Conservation (phyloP, 2,329 filamentous ascomycete genomes). For the Phoma sp. region DNA sequence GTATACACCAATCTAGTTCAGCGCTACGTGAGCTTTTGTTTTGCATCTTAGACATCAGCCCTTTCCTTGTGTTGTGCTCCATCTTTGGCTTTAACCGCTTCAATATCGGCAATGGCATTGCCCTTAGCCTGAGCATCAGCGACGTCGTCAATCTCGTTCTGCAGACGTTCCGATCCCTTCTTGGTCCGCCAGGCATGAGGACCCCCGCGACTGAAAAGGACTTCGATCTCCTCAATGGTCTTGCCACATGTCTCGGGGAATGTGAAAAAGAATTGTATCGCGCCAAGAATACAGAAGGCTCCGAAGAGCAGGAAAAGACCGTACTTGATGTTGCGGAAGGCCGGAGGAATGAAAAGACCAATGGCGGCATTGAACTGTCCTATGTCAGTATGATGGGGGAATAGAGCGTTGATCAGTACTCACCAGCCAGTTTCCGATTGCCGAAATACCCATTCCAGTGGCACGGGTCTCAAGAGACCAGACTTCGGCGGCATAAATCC, state of each 20-base stretch:
- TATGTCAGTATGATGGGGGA: conserved; percentile 25
- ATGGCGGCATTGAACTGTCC: conserved; percentile 62
- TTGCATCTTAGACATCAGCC: neutral
- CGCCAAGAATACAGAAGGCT: conserved; percentile 53
- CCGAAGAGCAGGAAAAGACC: conserved; percentile 60
- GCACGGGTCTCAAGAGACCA: conserved; percentile 67
- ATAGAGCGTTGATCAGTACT: conserved; percentile 45
- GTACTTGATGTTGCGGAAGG: conserved; percentile 64
- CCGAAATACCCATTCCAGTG: conserved; percentile 63
- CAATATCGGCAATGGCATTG: conserved; percentile 31
- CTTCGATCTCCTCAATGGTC: conserved; percentile 46
- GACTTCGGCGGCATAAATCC: conserved; percentile 70
- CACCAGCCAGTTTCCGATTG: conserved; percentile 57
- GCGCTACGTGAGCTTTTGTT: neutral
- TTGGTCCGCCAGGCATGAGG: conserved; percentile 48
- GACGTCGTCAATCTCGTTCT: conserved; percentile 35
- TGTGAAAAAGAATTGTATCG: conserved; percentile 54
- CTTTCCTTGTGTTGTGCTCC: conserved; percentile 4
- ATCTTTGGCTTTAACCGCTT: conserved; percentile 18
- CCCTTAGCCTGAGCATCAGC: conserved; percentile 31
- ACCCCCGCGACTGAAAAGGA: conserved; percentile 42
- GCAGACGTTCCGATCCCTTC: conserved; percentile 42
- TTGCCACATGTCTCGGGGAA: conserved; percentile 51
- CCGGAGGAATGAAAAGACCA: conserved; percentile 64
- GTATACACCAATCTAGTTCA: neutral